phyloP scores from a whole-genome alignment of 345 rosid species.

The Gynandropsis gynandra region DNA sequence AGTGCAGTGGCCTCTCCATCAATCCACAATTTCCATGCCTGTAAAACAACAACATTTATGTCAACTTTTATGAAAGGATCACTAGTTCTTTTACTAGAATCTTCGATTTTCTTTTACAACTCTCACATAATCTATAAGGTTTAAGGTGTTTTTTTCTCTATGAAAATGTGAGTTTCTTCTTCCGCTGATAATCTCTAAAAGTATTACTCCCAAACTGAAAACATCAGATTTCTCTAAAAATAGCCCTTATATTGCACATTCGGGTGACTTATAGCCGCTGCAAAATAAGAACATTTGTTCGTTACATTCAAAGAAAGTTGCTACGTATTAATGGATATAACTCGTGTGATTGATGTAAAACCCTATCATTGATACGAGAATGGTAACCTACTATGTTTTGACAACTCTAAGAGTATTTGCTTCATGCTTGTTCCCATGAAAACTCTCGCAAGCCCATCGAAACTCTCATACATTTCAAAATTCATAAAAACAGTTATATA shows the following conservation, averaged over 20 bases:
- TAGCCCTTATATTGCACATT: slow-evolving; percentile 34
- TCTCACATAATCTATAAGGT: slow-evolving; percentile 29
- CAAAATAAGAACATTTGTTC: slow-evolving; percentile 7
- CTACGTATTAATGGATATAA: too few species aligned
- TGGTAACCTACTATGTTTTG: slow-evolving; percentile 13
- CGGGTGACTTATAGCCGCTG: slow-evolving; percentile 44
- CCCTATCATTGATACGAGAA: neutral
- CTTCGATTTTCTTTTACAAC: neutral
- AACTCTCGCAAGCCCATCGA: slow-evolving; percentile 11
- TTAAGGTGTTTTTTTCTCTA: slow-evolving; percentile 15
- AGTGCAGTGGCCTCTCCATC: slow-evolving; percentile 13
- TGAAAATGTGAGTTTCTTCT: slow-evolving; percentile 28
- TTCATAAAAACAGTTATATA: too few species aligned
- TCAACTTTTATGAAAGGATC: neutral
- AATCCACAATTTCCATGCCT: slow-evolving; percentile 32
- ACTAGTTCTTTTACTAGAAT: neutral
- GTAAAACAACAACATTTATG: slow-evolving; percentile 7
- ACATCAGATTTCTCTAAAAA: slow-evolving; percentile 43
- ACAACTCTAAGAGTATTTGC: slow-evolving; percentile 11
- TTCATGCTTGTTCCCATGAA: slow-evolving; percentile 15
- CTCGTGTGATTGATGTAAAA: neutral
- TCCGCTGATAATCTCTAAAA: slow-evolving; percentile 35
- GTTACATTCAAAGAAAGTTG: neutral
- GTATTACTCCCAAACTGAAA: slow-evolving; percentile 37
- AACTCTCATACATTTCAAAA: too few species aligned